phyloP scores from a whole-genome alignment of 2,329 filamentous ascomycete genomes.

The Cladosporium sp. region DNA sequence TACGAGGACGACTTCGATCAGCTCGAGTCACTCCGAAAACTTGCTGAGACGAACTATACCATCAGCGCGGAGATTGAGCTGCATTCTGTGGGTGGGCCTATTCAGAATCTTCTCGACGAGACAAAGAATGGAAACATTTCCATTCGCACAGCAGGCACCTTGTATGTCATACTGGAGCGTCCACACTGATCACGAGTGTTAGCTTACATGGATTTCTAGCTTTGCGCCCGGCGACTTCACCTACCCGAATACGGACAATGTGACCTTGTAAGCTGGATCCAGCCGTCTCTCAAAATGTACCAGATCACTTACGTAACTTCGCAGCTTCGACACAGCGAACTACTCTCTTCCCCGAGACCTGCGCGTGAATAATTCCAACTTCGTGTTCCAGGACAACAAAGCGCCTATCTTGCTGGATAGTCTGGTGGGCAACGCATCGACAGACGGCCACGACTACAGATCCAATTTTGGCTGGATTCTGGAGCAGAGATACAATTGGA shows the following conservation, averaged over 20 bases:
- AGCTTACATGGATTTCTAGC: not conserved
- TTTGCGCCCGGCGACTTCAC: conserved; percentile 15
- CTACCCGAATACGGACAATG: conserved; percentile 8
- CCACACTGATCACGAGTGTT: no score
- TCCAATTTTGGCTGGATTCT: conserved; percentile 18
- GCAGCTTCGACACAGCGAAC: conserved; percentile 15
- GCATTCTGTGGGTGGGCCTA: conserved; percentile 3
- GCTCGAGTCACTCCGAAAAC: conserved; percentile 12
- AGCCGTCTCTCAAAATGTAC: not conserved
- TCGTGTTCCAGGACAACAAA: conserved; percentile 10
- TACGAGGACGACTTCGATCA: conserved; percentile 12
- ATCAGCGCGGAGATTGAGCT: conserved; percentile 14
- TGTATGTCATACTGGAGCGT: not conserved
- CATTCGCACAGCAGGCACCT: not conserved
- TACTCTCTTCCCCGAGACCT: conserved; percentile 14
- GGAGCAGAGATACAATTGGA: conserved; percentile 16
- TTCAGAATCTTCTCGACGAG: conserved; percentile 14
- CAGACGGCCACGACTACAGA: conserved; percentile 17
- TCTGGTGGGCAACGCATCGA: conserved; percentile 7
- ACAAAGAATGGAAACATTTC: not conserved
- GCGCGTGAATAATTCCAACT: conserved; percentile 12
- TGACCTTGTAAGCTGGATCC: not conserved
- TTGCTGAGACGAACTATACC: conserved; percentile 16
- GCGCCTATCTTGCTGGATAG: conserved; percentile 13
- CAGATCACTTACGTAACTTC: not conserved